Evolutionary conservation across 805 yeast genomes (phyloP), one percentile per base, ranked within the genome.

Genomic region (Grigorovia yakushimaensis): DNA sequence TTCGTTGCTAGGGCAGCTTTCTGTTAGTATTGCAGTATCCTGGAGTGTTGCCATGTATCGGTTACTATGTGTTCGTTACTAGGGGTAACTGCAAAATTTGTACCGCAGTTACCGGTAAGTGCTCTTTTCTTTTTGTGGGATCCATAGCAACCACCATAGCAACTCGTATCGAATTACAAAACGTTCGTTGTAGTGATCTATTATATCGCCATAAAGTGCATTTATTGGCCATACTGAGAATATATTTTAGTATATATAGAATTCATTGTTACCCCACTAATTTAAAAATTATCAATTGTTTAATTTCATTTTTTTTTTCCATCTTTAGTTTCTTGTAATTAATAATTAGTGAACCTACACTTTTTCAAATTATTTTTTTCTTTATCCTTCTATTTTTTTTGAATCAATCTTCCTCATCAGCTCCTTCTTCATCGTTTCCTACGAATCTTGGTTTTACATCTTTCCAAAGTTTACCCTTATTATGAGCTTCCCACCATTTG

Each of bases 381-480:
- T n/a, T n/a, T n/a, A n/a, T n/a, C n/a, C n/a, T n/a, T n/a, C n/a
- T n/a, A n/a, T n/a, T n/a, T n/a, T n/a, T n/a, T n/a, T n/a, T n/a
- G n/a, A 39, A 39, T 33, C 37, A 19, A 41, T 65, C 76, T 38
- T 66, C 71, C 21, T 74, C 82, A 51, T 79, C 87, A 35, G 77
- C 87, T 11, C 72, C 84, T 5, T 62, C 73, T 3, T 69, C 82
- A 47, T 73, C 85, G 60, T 77, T 82, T 51, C 71, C 79, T 42
- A 73, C 73, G 54, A 75, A 68, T 53, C 70, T 73, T 47, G 73
- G 45, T 24, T 79, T 84, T 60, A 85, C 79, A 60, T 84, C 93
- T 56, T 79, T 76, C 94, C 94, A 85, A 71, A 84, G 79, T 72
- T 84, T 85, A 58, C 93, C 94, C 65, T 74, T 77, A 78, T 85